Conservation (phyloP, 331 rosid species). For the Rosa hybrid region DNA sequence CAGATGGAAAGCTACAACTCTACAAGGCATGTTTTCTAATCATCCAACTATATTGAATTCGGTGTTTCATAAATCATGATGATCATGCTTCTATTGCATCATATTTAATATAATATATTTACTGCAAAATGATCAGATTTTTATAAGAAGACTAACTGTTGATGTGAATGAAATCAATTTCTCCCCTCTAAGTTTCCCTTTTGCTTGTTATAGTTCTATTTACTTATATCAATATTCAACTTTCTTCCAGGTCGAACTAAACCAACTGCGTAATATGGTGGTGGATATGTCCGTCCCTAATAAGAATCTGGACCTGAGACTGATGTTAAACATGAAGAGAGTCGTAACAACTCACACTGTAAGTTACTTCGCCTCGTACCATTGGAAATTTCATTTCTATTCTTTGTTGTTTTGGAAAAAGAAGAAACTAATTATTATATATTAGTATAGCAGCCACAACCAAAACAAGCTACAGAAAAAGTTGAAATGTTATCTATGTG, state of each 20-base stretch:
- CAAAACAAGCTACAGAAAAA: background rate
- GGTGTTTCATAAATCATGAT: background rate
- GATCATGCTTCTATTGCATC: background rate
- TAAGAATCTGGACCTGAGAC: slow-evolving; percentile 52
- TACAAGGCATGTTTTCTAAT: slow-evolving; percentile 40
- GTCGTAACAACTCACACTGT: slow-evolving; percentile 29
- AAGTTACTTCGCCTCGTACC: slow-evolving; percentile 6
- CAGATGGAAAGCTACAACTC: slow-evolving; percentile 39
- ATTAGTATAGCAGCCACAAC: background rate
- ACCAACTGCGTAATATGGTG: slow-evolving; percentile 46
- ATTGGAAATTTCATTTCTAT: background rate
- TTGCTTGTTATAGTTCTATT: background rate
- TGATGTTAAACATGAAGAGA: slow-evolving; percentile 40
- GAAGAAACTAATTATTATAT: background rate
- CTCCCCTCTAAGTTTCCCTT: background rate
- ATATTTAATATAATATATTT: background rate
- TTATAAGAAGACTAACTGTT: background rate
- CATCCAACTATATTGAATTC: slow-evolving; percentile 7
- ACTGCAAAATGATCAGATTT: background rate
- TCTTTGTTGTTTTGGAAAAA: background rate
- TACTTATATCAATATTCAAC: background rate
- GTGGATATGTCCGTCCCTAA: slow-evolving; percentile 40
- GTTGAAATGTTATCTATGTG: background rate
- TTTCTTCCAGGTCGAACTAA: slow-evolving; percentile 37
- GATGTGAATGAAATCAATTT: slow-evolving; percentile 1